Percentiles rank a stretch among this genome's conserved stretches.
These are phyloP conservation scores for Coleophoma cylindrospora DNA, from an alignment of 2,329 filamentous ascomycete genomes.

Conservation along the genomic window DNA sequence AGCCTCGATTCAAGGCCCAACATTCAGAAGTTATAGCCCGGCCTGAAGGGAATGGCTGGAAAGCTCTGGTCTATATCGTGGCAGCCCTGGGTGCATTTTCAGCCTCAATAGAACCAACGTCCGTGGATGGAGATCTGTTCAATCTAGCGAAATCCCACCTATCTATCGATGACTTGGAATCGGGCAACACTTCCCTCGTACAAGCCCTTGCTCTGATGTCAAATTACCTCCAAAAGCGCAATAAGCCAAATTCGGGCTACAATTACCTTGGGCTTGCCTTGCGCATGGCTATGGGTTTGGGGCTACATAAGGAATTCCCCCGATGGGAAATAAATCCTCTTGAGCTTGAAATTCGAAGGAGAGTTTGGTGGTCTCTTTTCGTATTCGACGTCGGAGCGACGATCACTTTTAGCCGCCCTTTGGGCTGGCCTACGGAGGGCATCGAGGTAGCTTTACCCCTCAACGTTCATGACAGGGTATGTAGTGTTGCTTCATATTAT, in stretches of 20 bases:
- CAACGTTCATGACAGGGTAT: slow-evolving; percentile 12
- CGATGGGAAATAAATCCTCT: slow-evolving; percentile 10
- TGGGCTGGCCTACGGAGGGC: slow-evolving; percentile 8
- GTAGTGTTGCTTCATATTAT: no score
- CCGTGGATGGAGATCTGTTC: slow-evolving; percentile 9
- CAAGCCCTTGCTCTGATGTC: slow-evolving; percentile 37
- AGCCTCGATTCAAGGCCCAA: slow-evolving; percentile 34
- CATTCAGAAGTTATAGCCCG: slow-evolving; percentile 8
- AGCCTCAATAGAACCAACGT: slow-evolving; percentile 2
- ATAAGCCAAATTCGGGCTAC: slow-evolving; percentile 45
- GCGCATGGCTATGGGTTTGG: slow-evolving; percentile 66
- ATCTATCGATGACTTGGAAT: slow-evolving; percentile 37
- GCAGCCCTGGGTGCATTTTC: slow-evolving; percentile 9
- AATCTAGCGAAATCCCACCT: slow-evolving; percentile 21
- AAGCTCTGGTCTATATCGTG: slow-evolving; percentile 10
- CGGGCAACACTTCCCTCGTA: slow-evolving; percentile 38
- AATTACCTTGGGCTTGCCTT: slow-evolving; percentile 90
- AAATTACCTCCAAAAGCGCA: slow-evolving; percentile 43
- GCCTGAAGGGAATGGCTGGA: slow-evolving; percentile 9
- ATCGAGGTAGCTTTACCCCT: slow-evolving; percentile 9
- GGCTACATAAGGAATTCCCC: slow-evolving; percentile 31
- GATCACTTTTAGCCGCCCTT: slow-evolving; percentile 12
- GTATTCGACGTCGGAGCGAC: slow-evolving; percentile 14
- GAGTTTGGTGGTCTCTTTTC: slow-evolving; percentile 13
- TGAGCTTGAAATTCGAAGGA: slow-evolving; percentile 11